These are phyloP conservation scores for Saccharomycopsis fermentans DNA, from an alignment of 805 yeast species.

Conservation along the genomic window DNA sequence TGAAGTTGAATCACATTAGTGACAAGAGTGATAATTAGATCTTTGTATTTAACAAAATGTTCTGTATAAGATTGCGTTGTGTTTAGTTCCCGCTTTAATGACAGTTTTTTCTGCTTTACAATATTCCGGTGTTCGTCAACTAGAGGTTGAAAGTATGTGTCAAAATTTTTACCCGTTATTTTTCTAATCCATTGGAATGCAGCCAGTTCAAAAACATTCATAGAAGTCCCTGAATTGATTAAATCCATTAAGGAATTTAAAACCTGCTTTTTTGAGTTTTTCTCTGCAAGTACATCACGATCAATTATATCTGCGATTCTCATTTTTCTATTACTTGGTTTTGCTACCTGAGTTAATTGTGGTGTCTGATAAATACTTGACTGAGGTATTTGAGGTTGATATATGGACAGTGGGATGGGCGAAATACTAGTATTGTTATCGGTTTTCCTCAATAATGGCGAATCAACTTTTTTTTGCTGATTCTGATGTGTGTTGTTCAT, in stretches of 20 bases:
- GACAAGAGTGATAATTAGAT: background rate
- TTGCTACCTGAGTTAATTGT: background rate
- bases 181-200: conserved; percentile 4
- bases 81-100: conserved; percentile 3
- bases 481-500: background rate
- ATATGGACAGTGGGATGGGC: background rate
- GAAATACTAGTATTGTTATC: background rate
- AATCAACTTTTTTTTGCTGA: background rate
- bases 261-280: background rate
- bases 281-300: background rate
- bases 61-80: background rate
- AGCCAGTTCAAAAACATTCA: conserved; percentile 5
- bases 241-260: conserved; percentile 6
- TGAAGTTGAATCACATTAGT: conserved; percentile 1
- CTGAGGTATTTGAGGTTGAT: background rate
- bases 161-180: conserved; percentile 6
- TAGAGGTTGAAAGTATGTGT: conserved; percentile 5
- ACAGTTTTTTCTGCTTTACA: background rate
- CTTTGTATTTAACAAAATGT: background rate
- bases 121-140: conserved; percentile 1
- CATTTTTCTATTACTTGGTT: background rate
- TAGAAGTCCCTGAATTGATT: background rate
- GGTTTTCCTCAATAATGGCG: background rate
- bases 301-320: conserved; percentile 1
- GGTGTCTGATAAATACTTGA: background rate